Evolutionary conservation across 768 basidiomycete species (phyloP).

Genomic region (Macrolepiota albuminosa): DNA sequence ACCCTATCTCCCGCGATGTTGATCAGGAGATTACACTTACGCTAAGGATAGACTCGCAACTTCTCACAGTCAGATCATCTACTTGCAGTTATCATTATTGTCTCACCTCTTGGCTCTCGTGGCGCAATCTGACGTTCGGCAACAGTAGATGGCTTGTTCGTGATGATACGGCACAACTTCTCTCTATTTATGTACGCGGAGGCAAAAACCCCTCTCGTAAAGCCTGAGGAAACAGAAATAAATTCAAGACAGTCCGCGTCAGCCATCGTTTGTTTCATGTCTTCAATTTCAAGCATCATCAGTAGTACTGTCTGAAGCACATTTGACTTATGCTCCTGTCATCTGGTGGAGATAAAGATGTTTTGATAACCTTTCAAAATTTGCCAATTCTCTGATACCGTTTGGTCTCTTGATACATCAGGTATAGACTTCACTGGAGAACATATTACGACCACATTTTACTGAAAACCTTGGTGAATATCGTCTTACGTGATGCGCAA

Average conservation of each 20-base stretch:
- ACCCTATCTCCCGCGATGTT: not conserved
- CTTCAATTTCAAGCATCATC: no score
- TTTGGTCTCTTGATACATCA: not conserved
- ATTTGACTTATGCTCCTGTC: not conserved
- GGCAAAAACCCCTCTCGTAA: not conserved
- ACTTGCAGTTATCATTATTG: not conserved
- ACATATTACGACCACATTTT: not conserved
- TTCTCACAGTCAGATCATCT: no score
- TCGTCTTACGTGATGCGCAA: not conserved
- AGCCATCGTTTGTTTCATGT: not conserved
- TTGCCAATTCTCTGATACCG: not conserved
- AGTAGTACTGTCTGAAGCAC: not conserved
- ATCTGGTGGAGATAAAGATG: not conserved
- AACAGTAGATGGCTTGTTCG: not conserved
- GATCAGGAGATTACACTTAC: not conserved
- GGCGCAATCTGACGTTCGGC: not conserved
- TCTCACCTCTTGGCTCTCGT: not conserved
- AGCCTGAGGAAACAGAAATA: no score
- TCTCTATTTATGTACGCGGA: not conserved
- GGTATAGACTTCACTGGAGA: not conserved
- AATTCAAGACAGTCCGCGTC: no score
- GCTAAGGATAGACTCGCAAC: no score
- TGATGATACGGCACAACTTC: not conserved
- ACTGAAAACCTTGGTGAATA: not conserved
- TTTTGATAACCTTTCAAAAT: not conserved